phyloP scores from a whole-genome alignment of 2,329 filamentous ascomycete genomes.

The Claviceps cyperi region DNA sequence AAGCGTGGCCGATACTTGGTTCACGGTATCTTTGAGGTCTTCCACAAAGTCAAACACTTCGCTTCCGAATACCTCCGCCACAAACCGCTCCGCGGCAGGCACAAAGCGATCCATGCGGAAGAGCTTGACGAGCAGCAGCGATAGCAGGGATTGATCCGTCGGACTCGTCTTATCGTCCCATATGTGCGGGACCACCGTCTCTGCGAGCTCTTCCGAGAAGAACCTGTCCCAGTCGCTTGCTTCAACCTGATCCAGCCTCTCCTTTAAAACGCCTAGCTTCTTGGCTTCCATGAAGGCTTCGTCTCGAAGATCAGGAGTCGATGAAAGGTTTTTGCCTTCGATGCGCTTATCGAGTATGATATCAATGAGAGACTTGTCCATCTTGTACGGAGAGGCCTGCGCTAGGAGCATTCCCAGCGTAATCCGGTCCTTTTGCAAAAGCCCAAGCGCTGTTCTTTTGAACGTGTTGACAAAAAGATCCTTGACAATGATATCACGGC shows the following conservation, averaged over 20 bases:
- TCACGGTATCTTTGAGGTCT: conserved; percentile 73
- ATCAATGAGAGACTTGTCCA: conserved; percentile 85
- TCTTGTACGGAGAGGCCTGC: conserved; percentile 88
- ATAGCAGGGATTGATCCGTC: conserved; percentile 63
- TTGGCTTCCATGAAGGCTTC: conserved; percentile 54
- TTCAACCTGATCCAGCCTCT: conserved; percentile 48
- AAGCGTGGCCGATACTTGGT: conserved; percentile 67
- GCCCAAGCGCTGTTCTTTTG: conserved; percentile 79
- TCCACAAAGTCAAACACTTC: conserved; percentile 72
- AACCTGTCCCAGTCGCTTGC: conserved; percentile 65
- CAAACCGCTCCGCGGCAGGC: conserved; percentile 82
- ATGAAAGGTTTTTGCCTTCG: conserved; percentile 66
- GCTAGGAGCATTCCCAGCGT: conserved; percentile 90
- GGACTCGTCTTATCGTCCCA: conserved; percentile 51
- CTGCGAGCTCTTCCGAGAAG: conserved; percentile 71
- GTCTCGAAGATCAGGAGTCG: conserved; percentile 45
- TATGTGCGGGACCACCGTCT: conserved; percentile 64
- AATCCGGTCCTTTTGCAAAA: conserved; percentile 87
- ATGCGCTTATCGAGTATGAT: conserved; percentile 66
- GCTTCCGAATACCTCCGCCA: conserved; percentile 68
- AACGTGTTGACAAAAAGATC: conserved; percentile 87
- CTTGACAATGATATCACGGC: conserved; percentile 79
- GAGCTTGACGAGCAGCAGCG: conserved; percentile 82
- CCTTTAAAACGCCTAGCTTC: conserved; percentile 59
- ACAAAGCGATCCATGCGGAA: conserved; percentile 94